Base-by-base conservation (phyloP, 495 filamentous ascomycete genomes). In the Aspergillus haitiensis region DNA sequence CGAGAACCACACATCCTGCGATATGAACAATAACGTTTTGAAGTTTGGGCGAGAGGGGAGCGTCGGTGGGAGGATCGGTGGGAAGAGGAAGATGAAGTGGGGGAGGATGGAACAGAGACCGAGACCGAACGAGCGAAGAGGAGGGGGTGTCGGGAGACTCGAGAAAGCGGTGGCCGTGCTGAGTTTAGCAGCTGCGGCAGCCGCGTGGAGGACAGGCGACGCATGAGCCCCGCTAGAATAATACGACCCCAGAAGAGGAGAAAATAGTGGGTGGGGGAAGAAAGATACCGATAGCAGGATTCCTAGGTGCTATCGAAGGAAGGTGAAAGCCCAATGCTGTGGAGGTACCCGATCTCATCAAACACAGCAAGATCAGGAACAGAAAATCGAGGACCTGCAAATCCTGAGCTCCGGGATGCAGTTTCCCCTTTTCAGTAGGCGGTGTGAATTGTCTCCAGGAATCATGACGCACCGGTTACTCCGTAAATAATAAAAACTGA, bases 1-100 rank as follows among this genome's bases (percentile, higher is more conserved):
- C 76, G 73, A 55, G 77, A 70, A 63, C 70, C 63, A 61, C 78
- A 79, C 78, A 80, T 80, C 68, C 76, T 80, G 73, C 76, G 76
- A 64, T 77, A 79, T 51, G 78, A 80, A 63, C 78, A 80, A 57
- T 78, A 76, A 53, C 77, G 68, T 62, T 78, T 78, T 42, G 75
- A 67, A 47, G 61, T 66, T 37, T 77, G 73, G 27, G 72, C 64
- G 16, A 79, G 68, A 34, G 72, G 70, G 40, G 67, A 67, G 32
- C 60, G 59, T 35, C 58, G 61, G 36, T 50, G 61, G 36, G 57
- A 54, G 36, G 50, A 49, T 31, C 61, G 34, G 21, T 56, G 59
- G 61, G 70, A 54, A 52, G 56, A 51, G 44, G 58, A 44, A 59
- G 64, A 53, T 61, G 64, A 59, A 60, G 51, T 33, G 59, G 61